A percentile compares a stretch with the other conserved stretches of the same genome.
Conservation (phyloP, 2,329 filamentous ascomycete genomes). For the Teratosphaeria gauchensis region DNA sequence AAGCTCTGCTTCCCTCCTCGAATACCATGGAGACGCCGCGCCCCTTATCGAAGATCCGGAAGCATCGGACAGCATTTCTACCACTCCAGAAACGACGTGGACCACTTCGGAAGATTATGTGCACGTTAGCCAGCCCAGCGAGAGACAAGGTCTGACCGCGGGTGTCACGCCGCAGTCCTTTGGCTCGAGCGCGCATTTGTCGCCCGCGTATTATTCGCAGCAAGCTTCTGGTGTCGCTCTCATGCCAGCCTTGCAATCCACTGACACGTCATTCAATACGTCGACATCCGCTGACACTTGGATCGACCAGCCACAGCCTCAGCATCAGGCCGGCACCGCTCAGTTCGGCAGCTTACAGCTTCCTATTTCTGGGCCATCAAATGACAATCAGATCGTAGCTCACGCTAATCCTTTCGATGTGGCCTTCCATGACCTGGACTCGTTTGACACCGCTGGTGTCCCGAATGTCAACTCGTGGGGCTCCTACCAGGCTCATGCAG, state of each 20-base stretch:
- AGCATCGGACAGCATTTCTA: constrained; percentile 8
- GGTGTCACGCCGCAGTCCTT: neutral
- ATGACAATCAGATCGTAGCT: neutral
- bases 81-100: constrained; percentile 6
- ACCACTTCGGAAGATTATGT: constrained; percentile 13
- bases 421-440: neutral
- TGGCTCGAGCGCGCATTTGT: neutral
- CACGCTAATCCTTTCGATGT: neutral
- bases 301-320: neutral
- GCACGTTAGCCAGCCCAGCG: constrained; percentile 5
- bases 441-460: neutral
- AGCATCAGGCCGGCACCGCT: neutral
- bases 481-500: neutral
- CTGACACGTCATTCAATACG: neutral
- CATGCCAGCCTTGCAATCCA: neutral
- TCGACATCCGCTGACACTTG: neutral
- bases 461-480: neutral
- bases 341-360: neutral
- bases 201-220: neutral
- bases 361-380: neutral
- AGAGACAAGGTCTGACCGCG: constrained; percentile 5
- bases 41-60: constrained; percentile 8
- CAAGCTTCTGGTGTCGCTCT: neutral
- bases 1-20: constrained; percentile 10
- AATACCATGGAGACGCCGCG: constrained; percentile 5